Evolutionary conservation across 108 stramenopile species (phyloP).

Genomic region (Mayamaea pseudoterrestris): DNA sequence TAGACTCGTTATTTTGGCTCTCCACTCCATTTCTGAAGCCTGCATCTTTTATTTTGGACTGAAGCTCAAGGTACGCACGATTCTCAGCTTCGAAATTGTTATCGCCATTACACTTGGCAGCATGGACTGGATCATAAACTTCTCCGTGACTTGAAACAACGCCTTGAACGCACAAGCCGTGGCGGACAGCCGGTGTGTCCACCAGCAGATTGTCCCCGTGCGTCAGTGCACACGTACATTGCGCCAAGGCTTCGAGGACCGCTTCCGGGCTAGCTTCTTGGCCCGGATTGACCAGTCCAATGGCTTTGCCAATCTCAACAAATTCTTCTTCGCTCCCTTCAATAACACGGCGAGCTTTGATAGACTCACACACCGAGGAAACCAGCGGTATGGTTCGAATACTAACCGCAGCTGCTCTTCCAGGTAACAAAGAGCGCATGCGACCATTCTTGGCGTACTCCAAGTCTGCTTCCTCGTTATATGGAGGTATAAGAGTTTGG

Average conservation of each 20-base stretch:
- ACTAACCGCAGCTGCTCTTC: conserved; percentile 57
- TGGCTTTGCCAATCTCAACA: conserved; percentile 38
- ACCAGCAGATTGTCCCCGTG: conserved; percentile 32
- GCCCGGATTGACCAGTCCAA: conserved; percentile 15
- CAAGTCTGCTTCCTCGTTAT: conserved; percentile 78
- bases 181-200: conserved; percentile 14
- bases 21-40: too few relatives aligned
- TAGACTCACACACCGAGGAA: conserved; percentile 22
- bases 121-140: too few relatives aligned
- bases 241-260: conserved; percentile 27
- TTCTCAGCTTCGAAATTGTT: too few relatives aligned
- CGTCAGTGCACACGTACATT: too few relatives aligned
- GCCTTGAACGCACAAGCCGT: conserved; percentile 19
- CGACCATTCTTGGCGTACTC: conserved; percentile 46
- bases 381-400: conserved; percentile 57
- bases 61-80: too few relatives aligned
- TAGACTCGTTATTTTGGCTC: too few relatives aligned
- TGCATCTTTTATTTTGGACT: too few relatives aligned
- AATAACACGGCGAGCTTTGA: conserved; percentile 29
- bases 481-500: conserved; percentile 71
- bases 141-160: conserved; percentile 27
- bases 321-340: conserved; percentile 32
- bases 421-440: conserved; percentile 53
- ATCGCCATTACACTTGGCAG: too few relatives aligned
- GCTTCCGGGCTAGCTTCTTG: conserved; percentile 15